These are phyloP conservation scores for Globisporangium alternatum DNA, from an alignment of 352 stramenopile species.

Conservation along the genomic window DNA sequence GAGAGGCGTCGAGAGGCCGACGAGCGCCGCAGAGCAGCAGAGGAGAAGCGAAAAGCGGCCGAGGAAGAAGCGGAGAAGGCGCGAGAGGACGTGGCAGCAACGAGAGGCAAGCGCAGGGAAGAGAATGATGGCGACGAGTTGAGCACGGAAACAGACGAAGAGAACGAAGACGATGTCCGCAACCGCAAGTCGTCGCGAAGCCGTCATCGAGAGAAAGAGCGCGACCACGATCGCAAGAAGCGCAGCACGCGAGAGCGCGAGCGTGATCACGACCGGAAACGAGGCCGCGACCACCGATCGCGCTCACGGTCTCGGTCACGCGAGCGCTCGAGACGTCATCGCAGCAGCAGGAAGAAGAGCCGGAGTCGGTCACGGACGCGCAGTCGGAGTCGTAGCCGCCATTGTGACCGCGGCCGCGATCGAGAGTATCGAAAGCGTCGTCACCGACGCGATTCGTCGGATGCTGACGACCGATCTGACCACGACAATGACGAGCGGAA, in stretches of 20 bases:
- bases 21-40: constrained; percentile 4
- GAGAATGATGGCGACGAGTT: constrained; percentile 7
- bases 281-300: constrained; percentile 19
- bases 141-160: neutral
- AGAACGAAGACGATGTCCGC: neutral
- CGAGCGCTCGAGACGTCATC: constrained; percentile 25
- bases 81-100: constrained; percentile 5
- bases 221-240: constrained; percentile 8
- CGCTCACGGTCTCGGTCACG: constrained; percentile 26
- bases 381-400: constrained; percentile 31
- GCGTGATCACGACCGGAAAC: constrained; percentile 18
- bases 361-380: constrained; percentile 24
- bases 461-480: constrained; percentile 14
- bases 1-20: constrained; percentile 13
- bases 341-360: constrained; percentile 5
- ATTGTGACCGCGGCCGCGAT: constrained; percentile 16
- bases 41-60: constrained; percentile 1
- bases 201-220: constrained; percentile 3
- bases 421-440: constrained; percentile 19
- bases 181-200: constrained; percentile 4
- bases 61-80: constrained; percentile 6
- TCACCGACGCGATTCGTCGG: constrained; percentile 21
- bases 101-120: constrained; percentile 10
- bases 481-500: constrained; percentile 9
- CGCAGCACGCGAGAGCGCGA: constrained; percentile 18